Base-by-base conservation (phyloP, 768 basidiomycete species). In the Sarcomyxa edulis region DNA sequence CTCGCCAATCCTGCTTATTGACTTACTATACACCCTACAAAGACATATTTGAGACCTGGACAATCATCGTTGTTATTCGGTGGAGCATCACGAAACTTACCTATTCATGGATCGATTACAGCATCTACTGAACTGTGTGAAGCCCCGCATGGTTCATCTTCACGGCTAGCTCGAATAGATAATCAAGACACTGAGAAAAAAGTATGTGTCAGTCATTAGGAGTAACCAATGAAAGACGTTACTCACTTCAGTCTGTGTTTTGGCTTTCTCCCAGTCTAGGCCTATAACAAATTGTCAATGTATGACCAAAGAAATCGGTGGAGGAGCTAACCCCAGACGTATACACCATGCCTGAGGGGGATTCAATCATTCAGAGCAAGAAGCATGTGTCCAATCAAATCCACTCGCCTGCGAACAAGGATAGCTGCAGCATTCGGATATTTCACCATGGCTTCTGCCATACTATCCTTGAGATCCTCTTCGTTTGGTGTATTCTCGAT, bases 401-500 rank as follows among this genome's bases (percentile, higher is more conserved):
- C n/a, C n/a, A n/a, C n/a, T n/a, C n/a, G n/a, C n/a, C n/a, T 61
- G 32, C 86, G 71, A 8, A 89, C 88, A 14, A 92, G 75, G 9
- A 89, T 68, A 2, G 68, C 91, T 2, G 84, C 76, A 0, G 91
- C 84, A 30, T 88, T 75, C 0, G 90, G 91, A 51, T 84, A 81
- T 44, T 77, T 73, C 7, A 62, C 57, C 86, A 93, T 91, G 2
- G 89, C 89, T 24, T 77, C 78, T 0, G 79, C 87, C 89, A 94
- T 92, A 45, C 86, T 84, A 28, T 87, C 87, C 44, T 81, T 85
- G 41, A 94, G 65, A 55, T 92, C 90, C 56, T 92, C 90, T 56
- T 94, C 91, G 43, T 86, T 72, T 4, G 90, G 90, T 1, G 91
- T 94, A 52, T 93, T 94, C 48, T 89, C 84, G 43, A 93, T 94